Evolutionary conservation across 139 green algal species (phyloP).

Genomic region (Chlamydomonas sp.): DNA sequence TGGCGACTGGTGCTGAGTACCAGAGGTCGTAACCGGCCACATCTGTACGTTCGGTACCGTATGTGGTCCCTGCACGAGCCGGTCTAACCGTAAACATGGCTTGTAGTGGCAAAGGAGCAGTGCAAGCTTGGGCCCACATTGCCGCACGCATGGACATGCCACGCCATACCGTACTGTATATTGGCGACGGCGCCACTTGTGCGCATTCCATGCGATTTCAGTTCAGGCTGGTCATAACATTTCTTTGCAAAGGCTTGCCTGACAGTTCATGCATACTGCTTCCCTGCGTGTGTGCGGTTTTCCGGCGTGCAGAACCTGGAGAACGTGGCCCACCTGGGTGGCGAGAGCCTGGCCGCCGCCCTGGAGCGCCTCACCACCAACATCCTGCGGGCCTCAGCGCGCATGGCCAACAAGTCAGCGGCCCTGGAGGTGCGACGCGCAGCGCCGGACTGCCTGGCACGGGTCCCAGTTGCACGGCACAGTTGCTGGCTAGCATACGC

Average conservation of each 20-base stretch:
- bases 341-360: conserved; percentile 38
- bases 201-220: not conserved
- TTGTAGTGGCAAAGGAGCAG: not conserved
- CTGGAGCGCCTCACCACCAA: conserved; percentile 43
- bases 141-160: no score
- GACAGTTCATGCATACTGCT: no score
- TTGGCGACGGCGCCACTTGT: not conserved
- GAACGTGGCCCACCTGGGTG: conserved; percentile 27
- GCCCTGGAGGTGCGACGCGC: conserved; percentile 14
- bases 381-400: conserved; percentile 5
- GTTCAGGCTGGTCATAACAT: no score
- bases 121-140: not conserved
- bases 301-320: conserved; percentile 27
- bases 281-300: not conserved
- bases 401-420: conserved; percentile 12
- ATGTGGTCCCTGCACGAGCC: not conserved
- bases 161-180: no score
- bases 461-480: no score
- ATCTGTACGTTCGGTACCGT: not conserved
- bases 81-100: not conserved
- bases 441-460: no score
- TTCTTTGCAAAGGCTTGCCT: no score
- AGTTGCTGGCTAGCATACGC: no score
- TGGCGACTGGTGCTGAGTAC: no score
- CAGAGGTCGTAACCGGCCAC: no score